Percentiles rank a stretch among this genome's conserved stretches.
These are phyloP conservation scores for Penicillium malachiteum DNA, from an alignment of 495 filamentous ascomycete genomes.

Conservation along the genomic window DNA sequence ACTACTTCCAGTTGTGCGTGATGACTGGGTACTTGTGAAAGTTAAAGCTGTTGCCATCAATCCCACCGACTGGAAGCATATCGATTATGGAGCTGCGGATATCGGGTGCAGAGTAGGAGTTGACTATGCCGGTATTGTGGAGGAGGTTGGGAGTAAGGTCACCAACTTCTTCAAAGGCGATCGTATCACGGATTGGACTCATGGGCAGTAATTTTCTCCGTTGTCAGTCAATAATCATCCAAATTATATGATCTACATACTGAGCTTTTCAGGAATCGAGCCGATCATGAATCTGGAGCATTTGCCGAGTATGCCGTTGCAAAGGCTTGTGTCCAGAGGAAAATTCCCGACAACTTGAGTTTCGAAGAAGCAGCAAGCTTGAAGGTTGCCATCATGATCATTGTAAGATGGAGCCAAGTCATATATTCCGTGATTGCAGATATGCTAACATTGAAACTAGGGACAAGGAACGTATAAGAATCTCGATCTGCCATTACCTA, in stretches of 20 bases:
- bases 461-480: slow-evolving; percentile 31
- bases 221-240: no score
- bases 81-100: slow-evolving; percentile 4
- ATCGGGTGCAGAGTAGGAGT: slow-evolving; percentile 29
- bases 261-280: no score
- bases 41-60: slow-evolving; percentile 2
- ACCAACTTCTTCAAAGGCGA: slow-evolving; percentile 47
- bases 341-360: slow-evolving; percentile 48
- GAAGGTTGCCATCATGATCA: slow-evolving; percentile 49
- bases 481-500: slow-evolving; percentile 25
- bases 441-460: no score
- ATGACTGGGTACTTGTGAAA: background rate
- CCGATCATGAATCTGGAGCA: slow-evolving; percentile 43
- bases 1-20: no score
- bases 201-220: slow-evolving; percentile 53
- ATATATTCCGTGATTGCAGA: no score
- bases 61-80: slow-evolving; percentile 5
- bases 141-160: slow-evolving; percentile 46
- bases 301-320: slow-evolving; percentile 54
- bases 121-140: slow-evolving; percentile 57
- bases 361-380: slow-evolving; percentile 55
- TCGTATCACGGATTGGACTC: slow-evolving; percentile 47
- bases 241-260: no score
- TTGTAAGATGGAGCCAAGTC: slow-evolving; percentile 4
- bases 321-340: slow-evolving; percentile 48